Base-by-base conservation (phyloP, 129 eudicot genomes). In the sunflower (Helianthus annuus) region DNA sequence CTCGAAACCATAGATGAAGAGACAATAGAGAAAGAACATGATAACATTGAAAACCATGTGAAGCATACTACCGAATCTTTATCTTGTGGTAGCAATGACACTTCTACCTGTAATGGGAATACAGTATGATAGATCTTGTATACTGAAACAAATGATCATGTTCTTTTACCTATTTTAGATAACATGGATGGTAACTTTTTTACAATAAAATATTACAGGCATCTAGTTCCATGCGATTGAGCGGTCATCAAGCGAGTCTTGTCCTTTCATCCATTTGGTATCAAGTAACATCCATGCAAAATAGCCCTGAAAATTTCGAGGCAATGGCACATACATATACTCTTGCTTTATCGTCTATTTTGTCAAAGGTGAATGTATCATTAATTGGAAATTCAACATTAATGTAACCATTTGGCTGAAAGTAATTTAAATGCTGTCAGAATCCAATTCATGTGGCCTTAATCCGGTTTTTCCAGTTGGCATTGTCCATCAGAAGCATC, bases 261-360 rank as follows among this genome's bases (percentile, higher is more conserved):
- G 79, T 87, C 70, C 94, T 90, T 69, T 83, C 97, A 65, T 87
- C 89, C 17, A 83, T 90, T 72, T 90, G 97, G 97, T 82, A 85
- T 79, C 97, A 90, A 78, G 97, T 94, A 67, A 81, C 81, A 70
- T 65, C 78, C 42, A 65, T 71, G 34, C 91, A 78, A 40, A 90
- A 90, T 38, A 38, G 83, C 46, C 91, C 97, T 11, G 80, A 69
- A 77, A 83, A 81, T 81, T 83, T 87, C 76, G 89, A 87, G 82
- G 91, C 97, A 54, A 79, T 90, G 91, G 91, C 97, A 51, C 91
- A 87, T 40, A 83, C 91, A 42, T 90, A 85, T 76, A 75, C 80
- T 69, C 87, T 87, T 51, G 87, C 89, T 48, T 69, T 87, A 76
- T 78, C 79, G 12, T 87, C 85, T 76, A 85, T 78, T 16, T 75